These are phyloP conservation scores for Clonostachys byssicola DNA, from an alignment of 2,329 filamentous ascomycete species.

Conservation along the genomic window DNA sequence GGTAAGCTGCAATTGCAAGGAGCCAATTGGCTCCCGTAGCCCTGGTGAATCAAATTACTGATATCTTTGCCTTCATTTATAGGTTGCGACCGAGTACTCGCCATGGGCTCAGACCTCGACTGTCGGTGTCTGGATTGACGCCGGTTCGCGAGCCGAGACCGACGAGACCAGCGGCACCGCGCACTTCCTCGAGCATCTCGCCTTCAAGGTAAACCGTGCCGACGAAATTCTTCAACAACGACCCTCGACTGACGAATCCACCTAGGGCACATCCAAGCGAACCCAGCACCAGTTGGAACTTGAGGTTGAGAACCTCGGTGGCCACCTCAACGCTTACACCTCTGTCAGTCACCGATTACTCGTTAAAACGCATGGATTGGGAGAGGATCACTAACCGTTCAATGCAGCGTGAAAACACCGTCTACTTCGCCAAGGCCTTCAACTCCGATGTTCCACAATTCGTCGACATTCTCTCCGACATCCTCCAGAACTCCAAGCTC, in stretches of 20 bases:
- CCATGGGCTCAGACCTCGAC: slow-evolving; percentile 98
- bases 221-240: slow-evolving; percentile 5
- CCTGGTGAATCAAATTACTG: slow-evolving; percentile 30
- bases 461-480: slow-evolving; percentile 98
- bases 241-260: background rate
- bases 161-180: slow-evolving; percentile 98
- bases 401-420: slow-evolving; percentile 89
- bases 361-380: background rate
- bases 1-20: slow-evolving; percentile 45
- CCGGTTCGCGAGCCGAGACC: slow-evolving; percentile 95
- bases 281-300: slow-evolving; percentile 97
- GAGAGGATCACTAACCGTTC: slow-evolving; percentile 14
- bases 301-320: slow-evolving; percentile 99
- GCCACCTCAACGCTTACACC: slow-evolving; percentile 98
- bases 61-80: slow-evolving; percentile 12
- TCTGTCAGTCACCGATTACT: slow-evolving; percentile 63
- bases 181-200: slow-evolving; percentile 99
- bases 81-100: slow-evolving; percentile 98
- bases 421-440: slow-evolving; percentile 99
- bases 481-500: slow-evolving; percentile 98
- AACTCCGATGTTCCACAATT: slow-evolving; percentile 95
- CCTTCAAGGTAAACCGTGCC: slow-evolving; percentile 77
- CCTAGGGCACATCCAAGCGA: slow-evolving; percentile 84
- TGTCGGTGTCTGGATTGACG: slow-evolving; percentile 98
- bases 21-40: slow-evolving; percentile 3